Evolutionary conservation across 176 grass and related monocot species (phyloP).

Genomic region (Musa acuminata): DNA sequence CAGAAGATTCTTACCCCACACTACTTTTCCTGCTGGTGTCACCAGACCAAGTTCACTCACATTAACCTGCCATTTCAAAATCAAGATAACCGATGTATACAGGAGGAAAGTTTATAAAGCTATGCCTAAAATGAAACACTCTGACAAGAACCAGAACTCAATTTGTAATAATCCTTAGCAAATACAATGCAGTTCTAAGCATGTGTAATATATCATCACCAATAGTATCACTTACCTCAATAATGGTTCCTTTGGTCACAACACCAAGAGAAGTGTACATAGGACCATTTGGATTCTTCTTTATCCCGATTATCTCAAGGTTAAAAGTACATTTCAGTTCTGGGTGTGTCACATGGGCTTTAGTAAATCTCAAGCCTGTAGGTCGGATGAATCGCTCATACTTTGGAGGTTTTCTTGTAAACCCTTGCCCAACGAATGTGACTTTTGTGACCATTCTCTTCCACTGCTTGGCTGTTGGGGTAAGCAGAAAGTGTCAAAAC

Average conservation of each 20-base stretch:
- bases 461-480: slow-evolving; percentile 72
- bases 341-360: slow-evolving; percentile 85
- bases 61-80: slow-evolving; percentile 51
- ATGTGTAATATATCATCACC: not conserved
- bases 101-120: too few species aligned
- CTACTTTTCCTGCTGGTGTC: slow-evolving; percentile 91
- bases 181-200: not conserved
- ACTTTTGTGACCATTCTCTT: slow-evolving; percentile 94
- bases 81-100: not conserved
- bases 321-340: slow-evolving; percentile 92
- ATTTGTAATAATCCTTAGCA: not conserved
- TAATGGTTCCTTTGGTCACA: slow-evolving; percentile 78
- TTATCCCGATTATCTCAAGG: slow-evolving; percentile 77
- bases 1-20: slow-evolving; percentile 57
- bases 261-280: slow-evolving; percentile 97
- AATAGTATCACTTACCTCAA: slow-evolving; percentile 39
- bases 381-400: slow-evolving; percentile 84
- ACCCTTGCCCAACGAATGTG: slow-evolving; percentile 77
- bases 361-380: slow-evolving; percentile 69
- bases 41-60: slow-evolving; percentile 90
- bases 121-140: too few species aligned
- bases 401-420: slow-evolving; percentile 88
- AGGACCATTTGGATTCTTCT: slow-evolving; percentile 87
- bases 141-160: too few species aligned
- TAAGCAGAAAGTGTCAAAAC: slow-evolving; percentile 4